Conservation (phyloP, 768 basidiomycete species). For the Pholiota conissans region DNA sequence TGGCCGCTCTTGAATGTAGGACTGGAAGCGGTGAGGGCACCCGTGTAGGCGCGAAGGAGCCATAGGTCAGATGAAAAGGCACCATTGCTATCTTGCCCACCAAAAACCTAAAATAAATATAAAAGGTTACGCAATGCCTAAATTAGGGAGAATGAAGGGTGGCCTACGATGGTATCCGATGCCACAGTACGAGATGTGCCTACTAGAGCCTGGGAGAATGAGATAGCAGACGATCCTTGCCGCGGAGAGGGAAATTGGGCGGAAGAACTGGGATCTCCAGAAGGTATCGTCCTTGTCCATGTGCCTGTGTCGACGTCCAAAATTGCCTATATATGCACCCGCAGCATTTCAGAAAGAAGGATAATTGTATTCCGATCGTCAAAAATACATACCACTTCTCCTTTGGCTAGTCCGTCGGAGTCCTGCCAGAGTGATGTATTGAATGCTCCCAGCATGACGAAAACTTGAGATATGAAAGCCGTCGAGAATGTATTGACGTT, state of each 20-base stretch:
- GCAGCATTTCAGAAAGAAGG: slow-evolving; percentile 5
- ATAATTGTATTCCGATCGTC: background rate
- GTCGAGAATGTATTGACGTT: slow-evolving; percentile 59
- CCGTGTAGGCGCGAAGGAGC: slow-evolving; percentile 74
- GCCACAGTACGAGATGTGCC: slow-evolving; percentile 47
- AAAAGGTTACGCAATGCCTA: background rate
- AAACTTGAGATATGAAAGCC: slow-evolving; percentile 62
- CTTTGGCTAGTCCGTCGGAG: slow-evolving; percentile 53
- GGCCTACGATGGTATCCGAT: slow-evolving; percentile 63
- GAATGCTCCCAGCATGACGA: slow-evolving; percentile 69
- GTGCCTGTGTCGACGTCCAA: slow-evolving; percentile 58
- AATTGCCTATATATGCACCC: slow-evolving; percentile 46
- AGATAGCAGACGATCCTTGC: slow-evolving; percentile 67
- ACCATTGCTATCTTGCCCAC: slow-evolving; percentile 68
- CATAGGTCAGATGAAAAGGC: slow-evolving; percentile 74
- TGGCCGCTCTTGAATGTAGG: slow-evolving; percentile 63
- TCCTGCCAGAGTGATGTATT: slow-evolving; percentile 70
- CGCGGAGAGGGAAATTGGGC: slow-evolving; percentile 65
- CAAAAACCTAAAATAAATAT: slow-evolving; percentile 51
- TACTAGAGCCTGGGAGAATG: slow-evolving; percentile 54
- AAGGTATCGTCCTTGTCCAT: slow-evolving; percentile 74
- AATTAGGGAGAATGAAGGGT: background rate
- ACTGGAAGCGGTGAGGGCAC: slow-evolving; percentile 53
- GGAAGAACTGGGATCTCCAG: slow-evolving; percentile 68
- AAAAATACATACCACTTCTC: slow-evolving; percentile 64